Evolutionary conservation across 192 early-diverging fungal species (phyloP).

Genomic region (Coemansia sp.): DNA sequence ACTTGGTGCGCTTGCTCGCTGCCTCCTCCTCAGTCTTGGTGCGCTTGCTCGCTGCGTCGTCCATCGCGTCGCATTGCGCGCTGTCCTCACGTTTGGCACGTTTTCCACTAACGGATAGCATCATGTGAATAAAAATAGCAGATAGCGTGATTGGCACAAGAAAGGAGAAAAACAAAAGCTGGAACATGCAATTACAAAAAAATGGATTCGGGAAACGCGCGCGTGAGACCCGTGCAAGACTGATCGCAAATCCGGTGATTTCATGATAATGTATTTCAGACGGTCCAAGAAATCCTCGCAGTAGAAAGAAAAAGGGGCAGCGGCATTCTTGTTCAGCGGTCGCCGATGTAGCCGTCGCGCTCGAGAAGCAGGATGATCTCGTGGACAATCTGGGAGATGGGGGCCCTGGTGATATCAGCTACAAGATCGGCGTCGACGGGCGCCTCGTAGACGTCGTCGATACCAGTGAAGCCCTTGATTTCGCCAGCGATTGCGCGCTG

Average conservation of each 20-base stretch:
- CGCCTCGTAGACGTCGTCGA: slow-evolving; percentile 88
- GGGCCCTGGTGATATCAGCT: slow-evolving; percentile 71
- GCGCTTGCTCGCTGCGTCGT: not conserved
- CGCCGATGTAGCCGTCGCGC: slow-evolving; percentile 81
- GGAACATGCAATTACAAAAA: too few species aligned
- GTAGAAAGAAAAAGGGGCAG: not conserved
- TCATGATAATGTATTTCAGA: too few species aligned
- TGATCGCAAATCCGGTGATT: too few species aligned
- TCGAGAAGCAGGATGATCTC: slow-evolving; percentile 90
- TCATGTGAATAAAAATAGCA: not conserved
- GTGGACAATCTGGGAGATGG: slow-evolving; percentile 90
- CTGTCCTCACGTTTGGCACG: not conserved
- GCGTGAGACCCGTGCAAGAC: too few species aligned
- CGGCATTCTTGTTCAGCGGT: slow-evolving; percentile 48
- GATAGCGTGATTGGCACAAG: not conserved
- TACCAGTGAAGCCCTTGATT: slow-evolving; percentile 92
- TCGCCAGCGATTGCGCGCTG: slow-evolving; percentile 77
- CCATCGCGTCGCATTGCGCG: not conserved
- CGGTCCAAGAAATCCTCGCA: too few species aligned
- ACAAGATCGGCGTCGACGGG: slow-evolving; percentile 73
- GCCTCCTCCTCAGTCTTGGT: not conserved
- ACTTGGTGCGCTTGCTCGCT: too few species aligned
- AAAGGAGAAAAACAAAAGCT: not conserved
- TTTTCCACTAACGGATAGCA: not conserved
- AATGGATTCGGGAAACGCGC: too few species aligned